phyloP scores from a whole-genome alignment of 176 grass and related monocot genomes.

The Oropetium thomaeum region DNA sequence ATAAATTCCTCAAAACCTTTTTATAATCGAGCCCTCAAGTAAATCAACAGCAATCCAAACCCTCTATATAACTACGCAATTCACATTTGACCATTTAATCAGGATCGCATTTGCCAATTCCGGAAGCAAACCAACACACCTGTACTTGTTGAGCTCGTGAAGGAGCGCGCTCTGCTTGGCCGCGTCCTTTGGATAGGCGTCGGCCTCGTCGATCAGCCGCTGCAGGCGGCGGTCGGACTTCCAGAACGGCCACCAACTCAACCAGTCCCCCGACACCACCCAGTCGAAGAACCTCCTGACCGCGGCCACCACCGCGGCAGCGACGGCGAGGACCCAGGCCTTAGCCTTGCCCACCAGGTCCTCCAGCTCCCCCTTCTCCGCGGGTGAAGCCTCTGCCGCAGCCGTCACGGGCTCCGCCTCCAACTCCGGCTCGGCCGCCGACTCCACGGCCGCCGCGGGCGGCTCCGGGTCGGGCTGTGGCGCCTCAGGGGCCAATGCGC shows the following conservation, averaged over 20 bases:
- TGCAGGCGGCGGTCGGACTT: constrained; percentile 58
- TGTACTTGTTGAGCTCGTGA: constrained; percentile 90
- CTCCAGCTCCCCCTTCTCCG: constrained; percentile 46
- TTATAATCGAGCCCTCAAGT: not conserved
- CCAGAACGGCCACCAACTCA: constrained; percentile 96
- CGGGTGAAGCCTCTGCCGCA: constrained; percentile 1
- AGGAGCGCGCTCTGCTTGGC: constrained; percentile 78
- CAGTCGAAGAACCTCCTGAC: constrained; percentile 50
- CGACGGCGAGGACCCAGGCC: constrained; percentile 41
- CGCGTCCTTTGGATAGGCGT: constrained; percentile 76
- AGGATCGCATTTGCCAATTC: constrained; percentile 25
- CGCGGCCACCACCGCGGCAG: constrained; percentile 37
- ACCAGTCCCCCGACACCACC: constrained; percentile 60
- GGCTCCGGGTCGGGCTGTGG: constrained; percentile 32
- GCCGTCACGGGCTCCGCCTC: not conserved
- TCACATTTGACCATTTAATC: not conserved
- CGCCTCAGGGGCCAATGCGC: constrained; percentile 48
- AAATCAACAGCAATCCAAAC: not conserved
- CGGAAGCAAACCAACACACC: constrained; percentile 29
- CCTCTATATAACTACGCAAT: not conserved
- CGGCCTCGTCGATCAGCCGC: constrained; percentile 74
- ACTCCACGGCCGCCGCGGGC: constrained; percentile 3
- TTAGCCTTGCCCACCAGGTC: constrained; percentile 41
- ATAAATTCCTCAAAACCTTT: not conserved
- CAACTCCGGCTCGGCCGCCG: not conserved